These are phyloP conservation scores for Actinidia arguta DNA, from an alignment of 179 eudicot species.

Conservation along the genomic window DNA sequence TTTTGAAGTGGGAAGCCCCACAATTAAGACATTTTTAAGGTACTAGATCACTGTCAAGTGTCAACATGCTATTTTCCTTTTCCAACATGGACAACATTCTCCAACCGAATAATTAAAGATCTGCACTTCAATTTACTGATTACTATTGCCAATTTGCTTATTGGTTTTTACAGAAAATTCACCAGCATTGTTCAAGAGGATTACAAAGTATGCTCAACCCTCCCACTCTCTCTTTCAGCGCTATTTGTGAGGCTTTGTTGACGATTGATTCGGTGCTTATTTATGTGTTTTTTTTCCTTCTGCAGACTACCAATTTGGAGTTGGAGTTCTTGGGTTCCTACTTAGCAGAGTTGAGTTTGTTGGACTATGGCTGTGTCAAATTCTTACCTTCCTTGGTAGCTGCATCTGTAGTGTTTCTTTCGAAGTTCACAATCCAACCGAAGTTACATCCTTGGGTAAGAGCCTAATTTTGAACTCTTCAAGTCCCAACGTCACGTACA, in stretches of 20 bases:
- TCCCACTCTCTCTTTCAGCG: background rate
- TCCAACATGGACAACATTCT: too few relatives aligned
- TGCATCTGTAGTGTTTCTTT: conserved; percentile 61
- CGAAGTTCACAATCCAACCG: conserved; percentile 50
- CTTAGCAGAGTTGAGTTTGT: conserved; percentile 59
- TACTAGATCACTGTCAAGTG: too few relatives aligned
- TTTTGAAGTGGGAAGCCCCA: conserved; percentile 62
- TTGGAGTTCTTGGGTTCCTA: conserved; percentile 55
- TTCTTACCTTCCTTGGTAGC: conserved; percentile 66
- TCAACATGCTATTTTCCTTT: too few relatives aligned
- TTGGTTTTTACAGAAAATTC: conserved; percentile 41
- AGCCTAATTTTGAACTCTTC: background rate
- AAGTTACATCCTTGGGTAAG: conserved; percentile 62
- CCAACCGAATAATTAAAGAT: background rate
- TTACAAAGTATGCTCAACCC: conserved; percentile 32
- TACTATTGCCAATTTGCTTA: background rate
- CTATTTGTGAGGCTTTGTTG: background rate
- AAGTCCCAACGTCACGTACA: background rate
- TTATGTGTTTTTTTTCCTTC: background rate
- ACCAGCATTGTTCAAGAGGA: conserved; percentile 45
- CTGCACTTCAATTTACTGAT: background rate
- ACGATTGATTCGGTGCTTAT: background rate
- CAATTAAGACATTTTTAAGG: conserved; percentile 65
- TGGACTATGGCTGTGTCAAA: conserved; percentile 55
- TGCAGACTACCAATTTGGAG: conserved; percentile 40